phyloP scores from a whole-genome alignment of 306 rosid genomes.

The Quercus rubra region DNA sequence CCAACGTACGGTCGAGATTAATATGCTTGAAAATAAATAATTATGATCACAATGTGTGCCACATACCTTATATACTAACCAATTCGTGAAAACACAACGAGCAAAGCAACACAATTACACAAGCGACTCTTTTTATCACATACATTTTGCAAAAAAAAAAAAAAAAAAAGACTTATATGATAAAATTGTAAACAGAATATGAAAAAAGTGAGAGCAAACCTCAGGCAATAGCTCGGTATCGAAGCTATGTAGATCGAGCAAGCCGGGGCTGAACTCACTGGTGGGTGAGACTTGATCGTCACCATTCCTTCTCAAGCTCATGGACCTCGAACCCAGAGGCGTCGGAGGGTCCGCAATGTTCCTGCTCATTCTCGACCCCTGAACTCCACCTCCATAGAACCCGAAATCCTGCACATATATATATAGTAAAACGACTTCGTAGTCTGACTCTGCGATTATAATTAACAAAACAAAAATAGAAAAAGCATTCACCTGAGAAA shows the following conservation, averaged over 20 bases:
- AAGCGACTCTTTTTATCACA: neutral
- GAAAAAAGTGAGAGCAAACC: slow-evolving; percentile 27
- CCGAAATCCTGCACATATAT: slow-evolving; percentile 52
- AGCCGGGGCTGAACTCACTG: slow-evolving; percentile 54
- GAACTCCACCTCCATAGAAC: slow-evolving; percentile 30
- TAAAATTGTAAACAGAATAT: neutral
- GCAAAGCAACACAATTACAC: too few species aligned
- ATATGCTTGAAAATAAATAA: too few species aligned
- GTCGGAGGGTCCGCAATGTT: slow-evolving; percentile 1
- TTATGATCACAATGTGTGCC: too few species aligned
- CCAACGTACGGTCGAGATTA: too few species aligned
- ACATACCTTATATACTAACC: too few species aligned
- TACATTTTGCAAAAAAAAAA: neutral
- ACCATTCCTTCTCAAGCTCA: slow-evolving; percentile 67
- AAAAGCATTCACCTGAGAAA: slow-evolving; percentile 39
- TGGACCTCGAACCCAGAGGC: slow-evolving; percentile 40
- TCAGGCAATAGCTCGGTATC: slow-evolving; percentile 73
- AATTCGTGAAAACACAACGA: too few species aligned
- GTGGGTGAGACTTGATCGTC: slow-evolving; percentile 53
- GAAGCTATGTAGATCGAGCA: slow-evolving; percentile 77
- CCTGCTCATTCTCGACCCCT: slow-evolving; percentile 27
- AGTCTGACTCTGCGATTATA: too few species aligned
- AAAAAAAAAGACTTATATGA: neutral
- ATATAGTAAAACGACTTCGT: slow-evolving; percentile 1
- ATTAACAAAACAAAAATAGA: too few species aligned